Percentiles rank a stretch among this genome's conserved stretches.
Conservation (phyloP, 2,329 filamentous ascomycete genomes). For the Arthrobotrys megalospora region DNA sequence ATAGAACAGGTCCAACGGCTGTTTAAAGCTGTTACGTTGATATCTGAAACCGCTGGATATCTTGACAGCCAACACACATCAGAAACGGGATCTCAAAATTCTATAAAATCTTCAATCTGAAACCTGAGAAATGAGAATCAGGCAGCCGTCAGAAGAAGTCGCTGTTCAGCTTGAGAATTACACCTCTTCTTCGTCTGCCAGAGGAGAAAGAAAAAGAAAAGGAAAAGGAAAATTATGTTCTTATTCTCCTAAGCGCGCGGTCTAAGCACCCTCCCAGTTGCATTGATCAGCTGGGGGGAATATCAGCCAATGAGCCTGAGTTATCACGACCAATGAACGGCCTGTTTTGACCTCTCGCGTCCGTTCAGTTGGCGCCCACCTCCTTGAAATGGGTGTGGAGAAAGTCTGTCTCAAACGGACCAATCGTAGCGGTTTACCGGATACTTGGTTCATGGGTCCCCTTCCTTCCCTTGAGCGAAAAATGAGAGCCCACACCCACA, state of each 20-base stretch:
- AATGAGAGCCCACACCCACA: constrained; percentile 35
- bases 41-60: constrained; percentile 34
- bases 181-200: constrained; percentile 16
- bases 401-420: constrained; percentile 46
- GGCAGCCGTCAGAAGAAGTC: constrained; percentile 44
- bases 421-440: constrained; percentile 59
- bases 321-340: constrained; percentile 45
- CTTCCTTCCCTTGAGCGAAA: constrained; percentile 61
- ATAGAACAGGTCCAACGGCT: constrained; percentile 17
- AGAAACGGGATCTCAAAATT: constrained; percentile 37
- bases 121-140: constrained; percentile 61
- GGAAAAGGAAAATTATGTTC: constrained; percentile 34
- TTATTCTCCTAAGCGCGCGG: constrained; percentile 60
- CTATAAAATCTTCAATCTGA: constrained; percentile 52
- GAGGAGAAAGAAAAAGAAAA: constrained; percentile 12
- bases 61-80: constrained; percentile 31
- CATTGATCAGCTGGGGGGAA: constrained; percentile 58
- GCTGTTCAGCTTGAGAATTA: constrained; percentile 25
- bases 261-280: constrained; percentile 56
- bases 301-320: constrained; percentile 53
- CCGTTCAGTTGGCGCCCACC: constrained; percentile 61
- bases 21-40: constrained; percentile 22
- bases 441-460: constrained; percentile 62
- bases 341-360: constrained; percentile 50
- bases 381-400: constrained; percentile 60